Percentiles rank a stretch among this genome's conserved stretches.
Evolutionary conservation across 2,329 filamentous ascomycete species (phyloP).

Genomic region (Beauveria bassiana): DNA sequence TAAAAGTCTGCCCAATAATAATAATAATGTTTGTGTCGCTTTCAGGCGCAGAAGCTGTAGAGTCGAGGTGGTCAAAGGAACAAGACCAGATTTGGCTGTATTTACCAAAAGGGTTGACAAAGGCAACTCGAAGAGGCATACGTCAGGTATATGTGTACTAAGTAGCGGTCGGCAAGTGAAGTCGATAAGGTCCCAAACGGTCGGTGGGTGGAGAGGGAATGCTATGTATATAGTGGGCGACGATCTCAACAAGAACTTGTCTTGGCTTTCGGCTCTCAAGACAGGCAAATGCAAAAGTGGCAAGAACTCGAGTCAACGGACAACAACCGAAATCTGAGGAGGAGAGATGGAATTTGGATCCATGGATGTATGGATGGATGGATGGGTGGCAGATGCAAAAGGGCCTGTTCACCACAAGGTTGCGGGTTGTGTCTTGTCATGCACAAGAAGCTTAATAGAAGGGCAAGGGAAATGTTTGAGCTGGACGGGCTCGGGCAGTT

Average conservation of each 20-base stretch:
- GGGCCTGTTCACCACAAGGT: neutral
- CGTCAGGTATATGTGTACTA: neutral
- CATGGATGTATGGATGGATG: neutral
- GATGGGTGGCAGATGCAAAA: neutral
- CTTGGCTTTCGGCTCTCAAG: slow-evolving; percentile 4
- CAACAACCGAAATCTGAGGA: neutral
- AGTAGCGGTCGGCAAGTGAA: neutral
- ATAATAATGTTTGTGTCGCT: too few relatives aligned
- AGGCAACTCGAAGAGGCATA: neutral
- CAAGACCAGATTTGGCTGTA: neutral
- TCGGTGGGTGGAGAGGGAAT: slow-evolving; percentile 2
- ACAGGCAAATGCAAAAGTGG: neutral
- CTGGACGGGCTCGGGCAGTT: slow-evolving; percentile 3
- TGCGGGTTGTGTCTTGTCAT: slow-evolving; percentile 7
- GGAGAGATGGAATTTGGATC: neutral
- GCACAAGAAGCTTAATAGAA: slow-evolving; percentile 7
- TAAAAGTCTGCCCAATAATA: neutral
- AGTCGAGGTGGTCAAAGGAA: neutral
- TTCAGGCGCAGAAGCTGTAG: neutral
- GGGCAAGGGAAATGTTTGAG: slow-evolving; percentile 3
- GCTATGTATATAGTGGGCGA: slow-evolving; percentile 9
- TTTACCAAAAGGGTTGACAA: neutral
- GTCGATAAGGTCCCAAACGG: neutral
- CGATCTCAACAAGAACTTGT: slow-evolving; percentile 2
- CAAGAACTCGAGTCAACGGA: neutral